A percentile compares a stretch with the other conserved stretches of the same genome.
Conservation (phyloP, 108 stramenopile genomes). For the Skeletonema potamos region DNA sequence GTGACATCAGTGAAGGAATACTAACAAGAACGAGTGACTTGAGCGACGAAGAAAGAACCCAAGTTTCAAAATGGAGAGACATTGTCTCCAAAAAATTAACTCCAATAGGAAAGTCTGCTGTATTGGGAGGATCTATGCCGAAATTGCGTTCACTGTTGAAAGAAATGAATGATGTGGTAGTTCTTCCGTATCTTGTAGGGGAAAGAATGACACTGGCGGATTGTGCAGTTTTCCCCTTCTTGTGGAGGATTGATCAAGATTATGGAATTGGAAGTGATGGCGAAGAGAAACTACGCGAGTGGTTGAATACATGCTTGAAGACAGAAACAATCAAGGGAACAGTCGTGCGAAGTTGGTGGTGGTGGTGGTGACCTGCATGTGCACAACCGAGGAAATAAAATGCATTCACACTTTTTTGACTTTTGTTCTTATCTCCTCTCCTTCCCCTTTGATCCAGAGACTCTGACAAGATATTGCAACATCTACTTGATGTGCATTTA, state of each 20-base stretch:
- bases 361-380: slow-evolving; percentile 67
- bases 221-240: slow-evolving; percentile 82
- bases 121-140: slow-evolving; percentile 52
- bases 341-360: slow-evolving; percentile 67
- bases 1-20: slow-evolving; percentile 23
- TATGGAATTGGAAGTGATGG: slow-evolving; percentile 52
- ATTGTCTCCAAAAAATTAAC: slow-evolving; percentile 45
- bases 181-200: slow-evolving; percentile 59
- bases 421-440: background rate
- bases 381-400: background rate
- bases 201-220: slow-evolving; percentile 73
- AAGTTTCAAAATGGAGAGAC: slow-evolving; percentile 55
- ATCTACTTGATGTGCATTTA: too few species aligned
- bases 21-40: background rate
- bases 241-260: slow-evolving; percentile 81
- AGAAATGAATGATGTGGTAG: slow-evolving; percentile 54
- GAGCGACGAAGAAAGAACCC: slow-evolving; percentile 3
- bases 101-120: slow-evolving; percentile 75
- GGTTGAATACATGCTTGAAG: slow-evolving; percentile 61
- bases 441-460: too few species aligned
- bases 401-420: background rate
- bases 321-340: slow-evolving; percentile 61
- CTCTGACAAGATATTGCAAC: too few species aligned
- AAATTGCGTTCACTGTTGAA: slow-evolving; percentile 54
- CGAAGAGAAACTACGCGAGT: slow-evolving; percentile 48